A percentile compares a stretch with the other conserved stretches of the same genome.
These are phyloP conservation scores for Clavispora asparagi DNA, from an alignment of 805 yeast genomes.

Conservation along the genomic window DNA sequence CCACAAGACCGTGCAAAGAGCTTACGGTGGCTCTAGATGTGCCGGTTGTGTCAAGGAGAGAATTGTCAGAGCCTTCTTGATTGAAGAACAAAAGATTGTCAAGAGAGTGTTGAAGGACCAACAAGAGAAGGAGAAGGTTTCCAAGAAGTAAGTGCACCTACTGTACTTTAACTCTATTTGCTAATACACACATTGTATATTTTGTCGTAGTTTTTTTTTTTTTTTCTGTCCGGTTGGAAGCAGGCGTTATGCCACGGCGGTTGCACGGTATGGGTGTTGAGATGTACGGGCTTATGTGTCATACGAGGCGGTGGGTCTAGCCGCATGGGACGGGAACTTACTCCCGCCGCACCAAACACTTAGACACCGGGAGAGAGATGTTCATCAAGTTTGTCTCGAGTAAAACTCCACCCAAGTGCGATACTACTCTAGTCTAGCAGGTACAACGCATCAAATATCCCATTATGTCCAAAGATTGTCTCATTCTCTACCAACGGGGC, in stretches of 20 bases:
- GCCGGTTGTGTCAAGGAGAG: slow-evolving; percentile 99
- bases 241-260: no score
- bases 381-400: no score
- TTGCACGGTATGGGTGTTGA: no score
- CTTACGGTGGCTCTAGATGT: slow-evolving; percentile 99
- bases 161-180: slow-evolving; percentile 1
- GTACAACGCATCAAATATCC: no score
- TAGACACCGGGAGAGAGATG: no score
- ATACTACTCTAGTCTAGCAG: no score
- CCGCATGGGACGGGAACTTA: neutral
- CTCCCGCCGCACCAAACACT: neutral
- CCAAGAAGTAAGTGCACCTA: neutral
- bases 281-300: neutral
- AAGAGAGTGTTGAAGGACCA: slow-evolving; percentile 98
- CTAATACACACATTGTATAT: neutral
- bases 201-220: neutral
- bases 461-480: no score
- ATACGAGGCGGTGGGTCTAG: neutral
- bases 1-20: slow-evolving; percentile 97
- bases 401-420: no score
- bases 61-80: slow-evolving; percentile 98
- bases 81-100: slow-evolving; percentile 99
- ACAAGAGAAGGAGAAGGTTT: slow-evolving; percentile 72
- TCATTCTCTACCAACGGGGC: no score
- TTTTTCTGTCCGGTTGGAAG: no score